These are phyloP conservation scores for Raffaelea arxii DNA, from an alignment of 2,329 filamentous ascomycete species.

Conservation along the genomic window DNA sequence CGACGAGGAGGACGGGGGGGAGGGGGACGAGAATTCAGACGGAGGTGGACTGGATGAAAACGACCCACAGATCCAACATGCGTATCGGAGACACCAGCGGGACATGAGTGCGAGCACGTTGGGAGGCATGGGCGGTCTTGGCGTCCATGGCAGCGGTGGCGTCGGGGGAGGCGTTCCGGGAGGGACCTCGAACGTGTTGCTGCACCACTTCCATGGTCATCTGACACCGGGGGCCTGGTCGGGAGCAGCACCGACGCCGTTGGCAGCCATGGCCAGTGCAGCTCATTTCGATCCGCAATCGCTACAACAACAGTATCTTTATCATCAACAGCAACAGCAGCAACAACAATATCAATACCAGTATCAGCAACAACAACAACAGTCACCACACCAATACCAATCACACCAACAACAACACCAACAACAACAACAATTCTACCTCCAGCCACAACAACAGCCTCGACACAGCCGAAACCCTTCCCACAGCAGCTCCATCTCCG, in stretches of 20 bases:
- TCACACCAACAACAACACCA: conserved; percentile 3
- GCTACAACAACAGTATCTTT: background rate
- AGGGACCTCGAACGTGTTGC: conserved; percentile 62
- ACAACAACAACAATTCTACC: background rate
- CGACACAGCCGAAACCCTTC: conserved; percentile 19
- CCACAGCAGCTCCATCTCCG: conserved; percentile 21
- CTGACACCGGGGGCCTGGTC: conserved; percentile 60
- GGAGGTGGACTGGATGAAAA: too few species aligned
- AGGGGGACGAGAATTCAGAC: conserved; percentile 29
- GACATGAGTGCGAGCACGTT: conserved; percentile 12
- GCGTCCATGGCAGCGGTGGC: conserved; percentile 52
- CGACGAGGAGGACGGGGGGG: conserved; percentile 43
- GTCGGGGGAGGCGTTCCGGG: conserved; percentile 57
- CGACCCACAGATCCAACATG: too few species aligned
- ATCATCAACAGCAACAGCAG: conserved; percentile 5
- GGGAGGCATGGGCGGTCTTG: too few species aligned
- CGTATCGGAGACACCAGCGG: conserved; percentile 21
- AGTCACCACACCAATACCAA: conserved; percentile 10
- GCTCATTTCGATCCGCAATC: conserved; percentile 25
- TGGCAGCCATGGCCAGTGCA: conserved; percentile 69
- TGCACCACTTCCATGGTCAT: conserved; percentile 72
- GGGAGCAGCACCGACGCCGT: conserved; percentile 67
- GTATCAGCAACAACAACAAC: conserved; percentile 6
- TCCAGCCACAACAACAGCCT: background rate
- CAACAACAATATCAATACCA: background rate